Evolutionary conservation across 352 stramenopile species (phyloP).

Genomic region (Pythium aquatile): DNA sequence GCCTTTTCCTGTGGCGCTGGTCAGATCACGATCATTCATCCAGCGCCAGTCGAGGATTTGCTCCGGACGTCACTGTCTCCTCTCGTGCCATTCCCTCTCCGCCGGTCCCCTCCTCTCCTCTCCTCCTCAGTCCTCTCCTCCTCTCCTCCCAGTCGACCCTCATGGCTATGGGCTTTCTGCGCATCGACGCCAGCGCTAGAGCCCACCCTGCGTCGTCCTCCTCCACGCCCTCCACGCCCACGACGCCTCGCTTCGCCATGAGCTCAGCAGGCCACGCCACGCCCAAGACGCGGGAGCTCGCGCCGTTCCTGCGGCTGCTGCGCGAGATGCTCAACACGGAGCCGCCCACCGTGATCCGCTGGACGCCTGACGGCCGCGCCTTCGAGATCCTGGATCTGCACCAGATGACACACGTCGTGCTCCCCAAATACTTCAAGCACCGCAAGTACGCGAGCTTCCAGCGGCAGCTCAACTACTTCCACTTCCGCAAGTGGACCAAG

Average conservation of each 20-base stretch:
- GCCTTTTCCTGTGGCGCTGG: too few species aligned
- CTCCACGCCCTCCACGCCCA: background rate
- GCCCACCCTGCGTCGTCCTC: background rate
- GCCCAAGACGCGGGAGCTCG: constrained; percentile 29
- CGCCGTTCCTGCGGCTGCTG: constrained; percentile 49
- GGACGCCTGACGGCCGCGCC: constrained; percentile 29
- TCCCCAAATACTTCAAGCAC: constrained; percentile 95
- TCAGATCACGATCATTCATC: too few species aligned
- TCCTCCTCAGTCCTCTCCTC: too few species aligned
- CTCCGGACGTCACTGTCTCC: too few species aligned
- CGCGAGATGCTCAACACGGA: constrained; percentile 53
- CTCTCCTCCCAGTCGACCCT: too few species aligned
- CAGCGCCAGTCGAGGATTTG: too few species aligned
- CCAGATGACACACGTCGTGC: constrained; percentile 34
- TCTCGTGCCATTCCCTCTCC: too few species aligned
- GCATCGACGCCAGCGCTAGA: too few species aligned
- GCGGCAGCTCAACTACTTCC: constrained; percentile 94
- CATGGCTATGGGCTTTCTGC: too few species aligned
- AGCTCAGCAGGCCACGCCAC: background rate
- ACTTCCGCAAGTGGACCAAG: constrained; percentile 91
- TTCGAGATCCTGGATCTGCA: constrained; percentile 43
- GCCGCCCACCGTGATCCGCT: constrained; percentile 28
- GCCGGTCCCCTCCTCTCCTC: too few species aligned
- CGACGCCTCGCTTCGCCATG: background rate
- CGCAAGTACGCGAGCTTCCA: constrained; percentile 93